Base-by-base conservation (phyloP, 1,284 basidiomycete genomes). In the Pterulicium gracile region DNA sequence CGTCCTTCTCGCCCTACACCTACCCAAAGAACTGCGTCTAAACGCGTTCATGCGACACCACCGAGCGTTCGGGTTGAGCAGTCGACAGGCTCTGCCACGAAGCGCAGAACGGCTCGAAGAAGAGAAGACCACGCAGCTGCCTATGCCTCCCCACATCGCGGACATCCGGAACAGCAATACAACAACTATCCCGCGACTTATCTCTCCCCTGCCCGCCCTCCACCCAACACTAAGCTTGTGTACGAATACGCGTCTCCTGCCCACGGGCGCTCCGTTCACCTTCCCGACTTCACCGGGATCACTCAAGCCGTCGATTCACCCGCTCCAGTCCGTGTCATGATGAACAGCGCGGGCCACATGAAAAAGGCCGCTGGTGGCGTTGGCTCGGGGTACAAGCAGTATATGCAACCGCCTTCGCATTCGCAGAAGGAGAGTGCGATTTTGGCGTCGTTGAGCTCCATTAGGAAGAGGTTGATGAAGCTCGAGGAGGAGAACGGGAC, bases 401-500 rank as follows among this genome's bases (percentile, higher is more conserved):
- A 5, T 49, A 24, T 44, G 42, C 54, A n/a, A 19, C 42, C 24
- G 47, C 18, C 18, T 51, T 40, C 36, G 4, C 36, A 39, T 7
- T 39, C 36, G n/a, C 36, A 39, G 7, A 39, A 39, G 15, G 36
- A 39, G 36, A 5, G 19, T 17, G 36, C 36, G n/a, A 39, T 39
- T 17, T 17, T 39, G 4, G 4, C 15, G 36, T 7, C 36, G 5
- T 17, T 88, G 7, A 76, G 70, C 45, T 62, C 69, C 2, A 75
- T 88, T 2, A 83, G 88, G 51, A 63, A 70, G 10, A 79, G 81
- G 52, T 65, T 89, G 3, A 68, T 73, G 13, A 69, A 79, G 43
- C 70, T 93, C 1, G 87, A 92, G 56, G 75, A 78, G 1, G 88
- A 93, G 58, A 92, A 92, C 54, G 70, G 79, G 3, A 74, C 87